Percentiles rank a stretch among this genome's conserved stretches.
Evolutionary conservation across 2,329 filamentous ascomycete species (phyloP).

Genomic region (Daldinia sp.): DNA sequence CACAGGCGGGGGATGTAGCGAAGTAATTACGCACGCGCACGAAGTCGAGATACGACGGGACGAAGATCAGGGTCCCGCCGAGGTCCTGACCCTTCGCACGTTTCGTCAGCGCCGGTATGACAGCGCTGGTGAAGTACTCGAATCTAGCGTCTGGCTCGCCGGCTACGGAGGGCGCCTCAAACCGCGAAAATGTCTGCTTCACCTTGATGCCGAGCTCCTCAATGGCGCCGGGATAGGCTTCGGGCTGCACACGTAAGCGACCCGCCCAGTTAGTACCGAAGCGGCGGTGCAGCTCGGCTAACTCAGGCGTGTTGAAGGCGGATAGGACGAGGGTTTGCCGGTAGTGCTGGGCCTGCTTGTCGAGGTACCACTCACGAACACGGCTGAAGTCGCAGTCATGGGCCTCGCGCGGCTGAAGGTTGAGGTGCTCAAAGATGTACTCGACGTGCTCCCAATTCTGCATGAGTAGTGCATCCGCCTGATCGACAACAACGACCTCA

Average conservation of each 20-base stretch:
- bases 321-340: constrained; percentile 88
- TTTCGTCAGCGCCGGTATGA: constrained; percentile 81
- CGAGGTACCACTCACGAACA: constrained; percentile 92
- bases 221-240: constrained; percentile 77
- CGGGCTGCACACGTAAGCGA: constrained; percentile 77
- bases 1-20: constrained; percentile 72
- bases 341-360: constrained; percentile 81
- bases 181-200: constrained; percentile 90
- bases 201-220: constrained; percentile 78
- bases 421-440: constrained; percentile 91
- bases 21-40: constrained; percentile 94
- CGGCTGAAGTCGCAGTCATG: constrained; percentile 95
- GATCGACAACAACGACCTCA: constrained; percentile 89
- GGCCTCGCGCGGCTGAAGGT: constrained; percentile 87
- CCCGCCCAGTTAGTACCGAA: constrained; percentile 86
- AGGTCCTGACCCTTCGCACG: constrained; percentile 57
- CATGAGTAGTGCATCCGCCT: constrained; percentile 93
- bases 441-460: constrained; percentile 99
- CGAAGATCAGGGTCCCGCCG: constrained; percentile 83
- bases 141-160: constrained; percentile 90
- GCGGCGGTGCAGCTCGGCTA: constrained; percentile 81
- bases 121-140: constrained; percentile 86
- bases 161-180: constrained; percentile 76
- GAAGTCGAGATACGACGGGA: constrained; percentile 95
- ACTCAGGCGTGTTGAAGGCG: constrained; percentile 87